Evolutionary conservation across 1,139 yeast genomes (phyloP).

Genomic region (Yamadazyma taylorii): DNA sequence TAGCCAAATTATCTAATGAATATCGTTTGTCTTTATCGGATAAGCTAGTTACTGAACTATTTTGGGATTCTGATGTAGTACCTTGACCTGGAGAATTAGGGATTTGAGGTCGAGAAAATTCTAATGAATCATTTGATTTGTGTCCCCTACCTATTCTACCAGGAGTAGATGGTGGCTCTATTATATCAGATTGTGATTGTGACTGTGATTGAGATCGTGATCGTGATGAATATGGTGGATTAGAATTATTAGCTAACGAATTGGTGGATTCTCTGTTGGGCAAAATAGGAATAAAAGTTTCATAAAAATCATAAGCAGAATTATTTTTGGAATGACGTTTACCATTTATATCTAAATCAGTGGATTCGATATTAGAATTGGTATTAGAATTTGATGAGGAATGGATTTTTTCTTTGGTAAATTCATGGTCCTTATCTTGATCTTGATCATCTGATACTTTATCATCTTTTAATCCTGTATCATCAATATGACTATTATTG

Average conservation of each 20-base stretch:
- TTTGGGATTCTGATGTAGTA: conserved; percentile 4
- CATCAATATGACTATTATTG: not conserved
- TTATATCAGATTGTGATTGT: conserved; percentile 8
- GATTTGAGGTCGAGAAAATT: conserved; percentile 1
- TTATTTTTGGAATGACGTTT: conserved; percentile 18
- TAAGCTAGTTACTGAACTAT: conserved; percentile 6
- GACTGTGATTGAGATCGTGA: conserved; percentile 8
- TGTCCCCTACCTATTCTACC: conserved; percentile 1
- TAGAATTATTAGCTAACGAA: conserved; percentile 4
- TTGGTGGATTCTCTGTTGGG: conserved; percentile 14
- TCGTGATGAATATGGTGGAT: too few species aligned
- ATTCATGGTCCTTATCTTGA: conserved; percentile 1
- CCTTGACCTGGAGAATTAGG: conserved; percentile 2
- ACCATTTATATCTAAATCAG: not conserved
- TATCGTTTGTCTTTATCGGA: conserved; percentile 8
- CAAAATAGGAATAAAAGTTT: conserved; percentile 42
- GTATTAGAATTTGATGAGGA: conserved; percentile 3
- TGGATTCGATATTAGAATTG: not conserved
- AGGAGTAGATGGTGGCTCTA: not conserved
- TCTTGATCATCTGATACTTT: conserved; percentile 1
- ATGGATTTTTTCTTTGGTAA: conserved; percentile 2
- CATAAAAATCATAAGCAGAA: conserved; percentile 45
- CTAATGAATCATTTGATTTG: conserved; percentile 9
- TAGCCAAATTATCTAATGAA: conserved; percentile 42
- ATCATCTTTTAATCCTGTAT: conserved; percentile 6